Evolutionary conservation across 306 rosid genomes (phyloP).

Genomic region (Prunus kanzakura): DNA sequence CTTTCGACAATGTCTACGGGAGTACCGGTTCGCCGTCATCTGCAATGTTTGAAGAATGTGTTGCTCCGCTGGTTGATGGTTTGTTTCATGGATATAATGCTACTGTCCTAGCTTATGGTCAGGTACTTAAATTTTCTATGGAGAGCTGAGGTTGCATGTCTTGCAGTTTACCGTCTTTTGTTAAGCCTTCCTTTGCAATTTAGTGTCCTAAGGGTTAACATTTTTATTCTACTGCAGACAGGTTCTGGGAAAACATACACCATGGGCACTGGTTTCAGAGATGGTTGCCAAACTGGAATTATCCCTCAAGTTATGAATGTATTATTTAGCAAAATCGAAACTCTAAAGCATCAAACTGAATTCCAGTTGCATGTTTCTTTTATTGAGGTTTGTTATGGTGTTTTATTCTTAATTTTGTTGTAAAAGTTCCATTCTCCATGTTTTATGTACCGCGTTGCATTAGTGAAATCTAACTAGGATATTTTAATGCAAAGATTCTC

Average conservation of each 20-base stretch:
- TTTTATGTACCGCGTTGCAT: slow-evolving; percentile 7
- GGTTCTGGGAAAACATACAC: slow-evolving; percentile 99
- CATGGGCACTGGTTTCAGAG: slow-evolving; percentile 98
- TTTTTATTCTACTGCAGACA: slow-evolving; percentile 66
- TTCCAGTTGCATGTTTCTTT: slow-evolving; percentile 96
- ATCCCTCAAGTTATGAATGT: slow-evolving; percentile 91
- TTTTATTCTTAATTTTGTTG: not conserved
- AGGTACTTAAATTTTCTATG: slow-evolving; percentile 49
- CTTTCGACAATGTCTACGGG: slow-evolving; percentile 97
- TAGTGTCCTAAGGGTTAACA: slow-evolving; percentile 31
- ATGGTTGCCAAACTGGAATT: slow-evolving; percentile 77
- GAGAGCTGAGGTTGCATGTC: not conserved
- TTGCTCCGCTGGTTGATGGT: slow-evolving; percentile 85
- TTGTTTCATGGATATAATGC: slow-evolving; percentile 99
- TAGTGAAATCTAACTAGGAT: slow-evolving; percentile 33
- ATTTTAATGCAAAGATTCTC: slow-evolving; percentile 65
- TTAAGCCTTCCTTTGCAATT: slow-evolving; percentile 9
- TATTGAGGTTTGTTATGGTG: slow-evolving; percentile 67
- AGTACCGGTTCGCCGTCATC: slow-evolving; percentile 83
- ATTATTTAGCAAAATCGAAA: slow-evolving; percentile 79
- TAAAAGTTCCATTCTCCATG: not conserved
- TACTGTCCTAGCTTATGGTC: slow-evolving; percentile 98
- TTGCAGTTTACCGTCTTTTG: slow-evolving; percentile 18
- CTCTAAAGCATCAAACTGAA: slow-evolving; percentile 75
- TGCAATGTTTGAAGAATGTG: slow-evolving; percentile 85